Base-by-base conservation (phyloP, 805 yeast species). In the Clavispora fructus region DNA sequence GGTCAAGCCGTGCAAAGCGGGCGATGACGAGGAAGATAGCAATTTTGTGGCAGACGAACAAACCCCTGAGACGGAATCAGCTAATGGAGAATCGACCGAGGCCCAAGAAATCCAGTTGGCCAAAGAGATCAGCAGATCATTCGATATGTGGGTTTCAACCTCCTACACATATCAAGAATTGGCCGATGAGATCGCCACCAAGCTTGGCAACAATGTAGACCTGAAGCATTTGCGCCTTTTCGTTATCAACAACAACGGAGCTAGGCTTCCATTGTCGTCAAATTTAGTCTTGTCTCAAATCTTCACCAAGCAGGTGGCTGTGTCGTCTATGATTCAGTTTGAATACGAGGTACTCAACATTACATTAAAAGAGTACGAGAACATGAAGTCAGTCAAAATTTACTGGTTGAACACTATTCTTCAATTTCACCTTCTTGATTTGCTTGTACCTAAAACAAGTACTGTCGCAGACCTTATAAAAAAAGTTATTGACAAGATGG, bases 281-380 rank as follows among this genome's bases (percentile, higher is more conserved):
- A 48, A 57, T 8, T 56, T 63, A 50, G 57, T 63, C 44, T 58
- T 75, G 54, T 61, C 75, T 46, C 71, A 69, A 58, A 51, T 71
- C 9, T 69, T 78, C 52, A 67, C 71, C 6, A 71, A 68, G 52
- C 60, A 62, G 26, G 70, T 72, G 33, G 71, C 79, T 1, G 75
- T 73, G 19, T 68, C 76, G 7, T 75, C 73, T 38, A 60, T 68
- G 4, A 63, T 67, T 13, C 57, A 59, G 17, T 77, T 92, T 47
- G 83, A 83, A 53, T 92, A 86, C 61, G 97, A 92, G 58, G 65
- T 85, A 1, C 73, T 94, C 57, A 85, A 81, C 40, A 81, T 90
- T 39, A 80, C 91, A 1, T 68, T 92, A 44, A 75, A 71, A 31
- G 95, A 89, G 51, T 77, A 85, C 56, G 99, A 94, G 63, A 81